Evolutionary conservation across 441 rosid species (phyloP).

Genomic region (Sinapis alba): DNA sequence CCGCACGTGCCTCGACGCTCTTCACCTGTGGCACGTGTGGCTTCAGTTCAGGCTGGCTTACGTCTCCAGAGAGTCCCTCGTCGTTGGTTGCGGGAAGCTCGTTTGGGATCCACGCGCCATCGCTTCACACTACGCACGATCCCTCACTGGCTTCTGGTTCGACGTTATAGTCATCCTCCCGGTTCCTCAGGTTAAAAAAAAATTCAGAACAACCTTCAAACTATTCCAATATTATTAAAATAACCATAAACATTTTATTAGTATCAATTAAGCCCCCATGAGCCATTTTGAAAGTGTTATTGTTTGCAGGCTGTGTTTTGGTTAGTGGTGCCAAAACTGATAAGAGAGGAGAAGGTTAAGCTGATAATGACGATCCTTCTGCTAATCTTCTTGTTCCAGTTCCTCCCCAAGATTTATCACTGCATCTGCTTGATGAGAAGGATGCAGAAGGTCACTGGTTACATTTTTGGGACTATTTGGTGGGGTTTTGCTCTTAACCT

Average conservation of each 20-base stretch:
- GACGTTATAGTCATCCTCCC: slow-evolving; percentile 76
- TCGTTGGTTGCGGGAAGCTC: slow-evolving; percentile 78
- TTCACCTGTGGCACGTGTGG: slow-evolving; percentile 68
- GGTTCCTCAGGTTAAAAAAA: slow-evolving; percentile 62
- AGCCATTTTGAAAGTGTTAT: slow-evolving; percentile 1
- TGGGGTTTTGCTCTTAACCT: slow-evolving; percentile 81
- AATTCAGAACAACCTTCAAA: slow-evolving; percentile 11
- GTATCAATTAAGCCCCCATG: not conserved
- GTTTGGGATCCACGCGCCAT: slow-evolving; percentile 83
- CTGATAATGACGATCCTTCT: slow-evolving; percentile 53
- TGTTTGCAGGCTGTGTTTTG: slow-evolving; percentile 66
- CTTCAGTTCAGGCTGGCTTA: slow-evolving; percentile 77
- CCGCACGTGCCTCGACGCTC: slow-evolving; percentile 58
- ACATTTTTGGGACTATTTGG: slow-evolving; percentile 81
- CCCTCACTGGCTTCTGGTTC: slow-evolving; percentile 71
- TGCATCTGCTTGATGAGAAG: slow-evolving; percentile 60
- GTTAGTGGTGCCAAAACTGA: slow-evolving; percentile 60
- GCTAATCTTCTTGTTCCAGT: slow-evolving; percentile 63
- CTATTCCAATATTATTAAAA: not conserved
- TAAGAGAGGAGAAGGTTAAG: slow-evolving; percentile 53
- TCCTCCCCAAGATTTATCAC: slow-evolving; percentile 77
- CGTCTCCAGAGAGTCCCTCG: slow-evolving; percentile 68
- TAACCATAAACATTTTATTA: not conserved
- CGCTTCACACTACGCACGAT: slow-evolving; percentile 56
- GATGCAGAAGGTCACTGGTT: slow-evolving; percentile 81